Base-by-base conservation (phyloP, 805 yeast species). In the Saccharomycopsis javanensis region DNA sequence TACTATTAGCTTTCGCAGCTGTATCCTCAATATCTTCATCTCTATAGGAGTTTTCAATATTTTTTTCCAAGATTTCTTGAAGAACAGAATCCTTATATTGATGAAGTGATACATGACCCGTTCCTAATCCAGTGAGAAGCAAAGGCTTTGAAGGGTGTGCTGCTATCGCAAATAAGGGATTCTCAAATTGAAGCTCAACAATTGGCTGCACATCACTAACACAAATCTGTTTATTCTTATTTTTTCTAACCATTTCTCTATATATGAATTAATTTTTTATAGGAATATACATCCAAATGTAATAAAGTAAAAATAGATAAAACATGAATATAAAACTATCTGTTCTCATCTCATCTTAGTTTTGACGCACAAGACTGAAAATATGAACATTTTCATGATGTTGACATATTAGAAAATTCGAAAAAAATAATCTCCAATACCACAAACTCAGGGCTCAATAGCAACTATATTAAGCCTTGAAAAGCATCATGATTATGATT, bases 71-170 rank as follows among this genome's bases (percentile, higher is more conserved):
- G 11, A 31, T 31, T 57, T 71, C 72, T 53, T 76, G 78, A 25
- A 84, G 70, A 38, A 64, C 62, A 1, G 72, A 77, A 0, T 76
- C 75, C 57, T 83, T 78, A 63, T 90, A 91, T 45, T 72, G 69
- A 54, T 80, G 73, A 57, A 89, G 76, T 60, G 74, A 78, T 0
- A 90, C 79, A 64, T 83, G 83, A 1, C 98, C 98, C 1, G 88
- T 81, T 0, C 88, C 94, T n/a, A 86, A 72, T 0, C 97, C 97
- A 10, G 83, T 72, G 0, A 81, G 78, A 13, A 88, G 65, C 3
- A 85, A 68, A 4, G 86, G 86, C 62, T 76, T 70, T 8, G 81
- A 71, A 0, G 97, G 97, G 66, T 91, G 96, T 25, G 89, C 83
- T 10, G 86, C 86, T 16, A 83, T 65, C 1, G 91, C 72, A 67